These are phyloP conservation scores for Pichia californica DNA, from an alignment of 805 yeast species.

Conservation along the genomic window DNA sequence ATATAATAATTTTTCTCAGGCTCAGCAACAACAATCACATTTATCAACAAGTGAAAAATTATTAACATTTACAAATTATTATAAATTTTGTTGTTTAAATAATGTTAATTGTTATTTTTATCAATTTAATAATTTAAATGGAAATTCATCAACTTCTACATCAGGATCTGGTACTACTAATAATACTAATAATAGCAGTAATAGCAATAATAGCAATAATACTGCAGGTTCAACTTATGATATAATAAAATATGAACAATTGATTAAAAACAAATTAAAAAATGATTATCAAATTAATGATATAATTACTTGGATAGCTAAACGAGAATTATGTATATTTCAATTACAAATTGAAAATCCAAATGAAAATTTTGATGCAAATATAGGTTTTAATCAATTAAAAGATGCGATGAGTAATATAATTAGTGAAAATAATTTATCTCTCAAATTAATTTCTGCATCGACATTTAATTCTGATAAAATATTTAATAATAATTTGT, in stretches of 20 bases:
- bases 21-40: not conserved
- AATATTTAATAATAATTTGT: constrained; percentile 15
- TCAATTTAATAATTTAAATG: constrained; percentile 16
- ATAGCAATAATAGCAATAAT: not conserved
- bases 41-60: constrained; percentile 15
- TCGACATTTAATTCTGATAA: constrained; percentile 24
- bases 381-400: constrained; percentile 25
- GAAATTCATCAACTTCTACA: not conserved
- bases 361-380: constrained; percentile 7
- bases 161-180: constrained; percentile 9
- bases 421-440: constrained; percentile 21
- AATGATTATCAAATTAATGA: constrained; percentile 26
- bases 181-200: not conserved
- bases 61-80: constrained; percentile 26
- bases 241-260: constrained; percentile 24
- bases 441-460: constrained; percentile 22
- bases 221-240: constrained; percentile 19
- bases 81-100: constrained; percentile 22
- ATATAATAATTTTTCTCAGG: not conserved
- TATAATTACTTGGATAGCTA: constrained; percentile 25
- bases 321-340: constrained; percentile 28
- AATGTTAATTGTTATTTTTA: constrained; percentile 28
- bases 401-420: constrained; percentile 29
- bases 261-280: constrained; percentile 20
- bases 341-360: constrained; percentile 19